Conservation (phyloP, 1,139 yeast species). For the Petasospora fabianii region DNA sequence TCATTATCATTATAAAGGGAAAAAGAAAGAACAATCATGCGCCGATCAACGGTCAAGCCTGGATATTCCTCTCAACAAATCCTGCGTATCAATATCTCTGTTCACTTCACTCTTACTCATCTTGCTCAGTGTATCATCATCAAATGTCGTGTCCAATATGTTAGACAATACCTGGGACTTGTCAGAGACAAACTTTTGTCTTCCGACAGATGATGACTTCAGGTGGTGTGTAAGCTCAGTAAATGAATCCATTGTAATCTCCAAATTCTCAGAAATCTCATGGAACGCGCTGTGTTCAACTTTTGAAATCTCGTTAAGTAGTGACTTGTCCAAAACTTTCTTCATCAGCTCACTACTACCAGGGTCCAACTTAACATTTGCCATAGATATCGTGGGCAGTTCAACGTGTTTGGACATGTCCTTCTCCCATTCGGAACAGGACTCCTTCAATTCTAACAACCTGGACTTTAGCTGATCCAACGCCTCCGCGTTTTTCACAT, state of each 20-base stretch:
- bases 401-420: slow-evolving; percentile 17
- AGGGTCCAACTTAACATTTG: slow-evolving; percentile 8
- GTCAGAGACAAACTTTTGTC: slow-evolving; percentile 19
- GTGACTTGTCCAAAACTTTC: slow-evolving; percentile 16
- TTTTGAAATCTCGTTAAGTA: slow-evolving; percentile 14
- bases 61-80: slow-evolving; percentile 30
- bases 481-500: slow-evolving; percentile 45
- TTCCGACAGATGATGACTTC: slow-evolving; percentile 19
- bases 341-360: slow-evolving; percentile 9
- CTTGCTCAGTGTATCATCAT: slow-evolving; percentile 24
- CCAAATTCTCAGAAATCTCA: slow-evolving; percentile 21
- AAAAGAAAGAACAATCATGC: neutral
- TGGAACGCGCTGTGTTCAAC: slow-evolving; percentile 22
- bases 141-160: slow-evolving; percentile 26
- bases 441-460: slow-evolving; percentile 41
- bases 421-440: slow-evolving; percentile 47
- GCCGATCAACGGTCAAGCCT: slow-evolving; percentile 16
- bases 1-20: neutral
- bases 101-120: slow-evolving; percentile 17
- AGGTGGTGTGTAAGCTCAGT: slow-evolving; percentile 20
- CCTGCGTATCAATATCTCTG: slow-evolving; percentile 28
- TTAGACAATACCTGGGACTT: slow-evolving; percentile 25
- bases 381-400: slow-evolving; percentile 10
- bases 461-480: slow-evolving; percentile 44
- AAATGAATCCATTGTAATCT: slow-evolving; percentile 21